Percentiles rank a stretch among this genome's conserved stretches.
phyloP scores from a whole-genome alignment of 495 filamentous ascomycete species.

The Neurospora sublineolata region DNA sequence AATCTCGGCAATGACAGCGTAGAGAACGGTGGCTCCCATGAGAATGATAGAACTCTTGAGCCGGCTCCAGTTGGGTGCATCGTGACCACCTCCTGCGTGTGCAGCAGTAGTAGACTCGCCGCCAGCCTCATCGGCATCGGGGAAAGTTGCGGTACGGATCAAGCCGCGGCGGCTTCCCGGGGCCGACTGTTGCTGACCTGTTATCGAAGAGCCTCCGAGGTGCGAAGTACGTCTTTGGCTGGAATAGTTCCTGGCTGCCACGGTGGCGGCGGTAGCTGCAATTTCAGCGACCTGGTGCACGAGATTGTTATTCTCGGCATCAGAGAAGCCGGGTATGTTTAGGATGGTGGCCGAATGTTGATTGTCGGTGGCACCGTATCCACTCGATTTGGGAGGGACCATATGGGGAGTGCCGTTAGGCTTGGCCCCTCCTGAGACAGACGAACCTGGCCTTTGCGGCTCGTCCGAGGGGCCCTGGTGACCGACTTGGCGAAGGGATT shows the following conservation, averaged over 20 bases:
- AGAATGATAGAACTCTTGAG: constrained; percentile 82
- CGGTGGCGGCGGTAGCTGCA: constrained; percentile 79
- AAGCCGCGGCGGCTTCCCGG: constrained; percentile 17
- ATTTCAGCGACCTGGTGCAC: constrained; percentile 81
- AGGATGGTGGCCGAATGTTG: constrained; percentile 25
- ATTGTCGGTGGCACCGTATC: constrained; percentile 21
- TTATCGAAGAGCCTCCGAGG: constrained; percentile 9
- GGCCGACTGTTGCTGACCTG: constrained; percentile 7
- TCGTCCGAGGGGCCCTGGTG: constrained; percentile 41
- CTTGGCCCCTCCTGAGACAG: constrained; percentile 17
- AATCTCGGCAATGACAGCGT: constrained; percentile 94
- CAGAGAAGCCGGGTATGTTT: constrained; percentile 56
- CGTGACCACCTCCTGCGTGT: constrained; percentile 51
- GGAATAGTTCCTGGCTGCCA: constrained; percentile 67
- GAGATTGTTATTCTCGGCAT: constrained; percentile 67
- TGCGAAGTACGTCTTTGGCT: constrained; percentile 14
- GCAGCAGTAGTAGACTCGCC: constrained; percentile 17
- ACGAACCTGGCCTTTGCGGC: constrained; percentile 32
- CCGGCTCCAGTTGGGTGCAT: constrained; percentile 95
- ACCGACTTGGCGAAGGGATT: constrained; percentile 73
- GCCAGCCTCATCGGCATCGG: constrained; percentile 33
- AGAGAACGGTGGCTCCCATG: constrained; percentile 80
- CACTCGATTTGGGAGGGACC: constrained; percentile 55
- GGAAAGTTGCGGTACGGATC: constrained; percentile 29
- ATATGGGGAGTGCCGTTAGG: constrained; percentile 47